Percentiles rank a stretch among this genome's conserved stretches.
Evolutionary conservation across 768 basidiomycete genomes (phyloP).

Genomic region (Panaeolus papilionaceus): DNA sequence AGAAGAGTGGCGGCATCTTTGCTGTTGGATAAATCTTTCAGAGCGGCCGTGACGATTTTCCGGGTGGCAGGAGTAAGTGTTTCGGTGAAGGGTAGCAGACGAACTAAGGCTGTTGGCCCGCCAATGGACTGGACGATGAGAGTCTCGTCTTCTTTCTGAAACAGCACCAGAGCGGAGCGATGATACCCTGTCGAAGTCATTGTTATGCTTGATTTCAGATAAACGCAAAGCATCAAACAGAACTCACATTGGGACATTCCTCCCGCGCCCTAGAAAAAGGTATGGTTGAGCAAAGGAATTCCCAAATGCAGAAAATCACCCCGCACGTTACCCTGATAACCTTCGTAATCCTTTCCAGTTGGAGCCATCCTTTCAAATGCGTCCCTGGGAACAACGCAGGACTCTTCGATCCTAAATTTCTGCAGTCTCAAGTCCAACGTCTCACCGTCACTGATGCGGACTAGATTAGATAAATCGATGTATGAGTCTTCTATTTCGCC

Average conservation of each 20-base stretch:
- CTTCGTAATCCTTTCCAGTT: conserved; percentile 44
- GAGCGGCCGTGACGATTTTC: conserved; percentile 22
- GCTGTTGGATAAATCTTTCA: conserved; percentile 13
- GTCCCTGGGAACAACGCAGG: conserved; percentile 41
- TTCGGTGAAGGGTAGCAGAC: conserved; percentile 25
- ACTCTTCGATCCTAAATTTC: too few relatives aligned
- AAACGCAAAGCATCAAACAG: background rate
- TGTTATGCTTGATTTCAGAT: background rate
- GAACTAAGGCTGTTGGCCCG: conserved; percentile 19
- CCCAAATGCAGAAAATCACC: background rate
- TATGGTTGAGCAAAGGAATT: too few relatives aligned
- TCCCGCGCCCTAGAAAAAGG: conserved; percentile 28
- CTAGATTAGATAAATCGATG: too few relatives aligned
- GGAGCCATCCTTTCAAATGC: conserved; percentile 40
- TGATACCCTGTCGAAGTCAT: conserved; percentile 20
- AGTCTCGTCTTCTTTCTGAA: conserved; percentile 29
- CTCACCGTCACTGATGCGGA: too few relatives aligned
- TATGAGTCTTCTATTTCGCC: conserved; percentile 12
- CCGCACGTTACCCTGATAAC: conserved; percentile 48
- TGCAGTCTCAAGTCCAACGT: too few relatives aligned
- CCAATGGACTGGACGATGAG: conserved; percentile 29
- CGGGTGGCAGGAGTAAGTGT: conserved; percentile 22
- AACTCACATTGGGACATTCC: conserved; percentile 37
- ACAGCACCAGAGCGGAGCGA: conserved; percentile 39
- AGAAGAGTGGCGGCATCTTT: conserved; percentile 24